Evolutionary conservation across 805 yeast species (phyloP).

Genomic region (Cyberlindnera maritima): DNA sequence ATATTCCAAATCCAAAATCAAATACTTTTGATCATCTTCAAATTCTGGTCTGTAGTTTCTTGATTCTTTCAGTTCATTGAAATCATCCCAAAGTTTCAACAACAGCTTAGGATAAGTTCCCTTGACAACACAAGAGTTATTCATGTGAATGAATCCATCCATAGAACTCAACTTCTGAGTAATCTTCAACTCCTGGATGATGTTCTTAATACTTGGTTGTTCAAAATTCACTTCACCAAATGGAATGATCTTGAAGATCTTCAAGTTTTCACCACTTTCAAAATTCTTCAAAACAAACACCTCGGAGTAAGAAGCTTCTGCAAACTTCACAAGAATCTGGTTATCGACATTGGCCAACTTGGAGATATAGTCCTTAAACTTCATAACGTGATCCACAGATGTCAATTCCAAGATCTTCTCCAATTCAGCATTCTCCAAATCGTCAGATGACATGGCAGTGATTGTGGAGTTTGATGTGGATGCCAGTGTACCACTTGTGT

Average conservation of each 20-base stretch:
- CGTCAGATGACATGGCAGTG: constrained; percentile 3
- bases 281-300: constrained; percentile 34
- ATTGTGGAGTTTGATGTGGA: not conserved
- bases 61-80: constrained; percentile 27
- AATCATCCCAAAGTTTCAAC: constrained; percentile 45
- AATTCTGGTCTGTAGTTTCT: constrained; percentile 40
- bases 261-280: constrained; percentile 25
- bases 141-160: constrained; percentile 45
- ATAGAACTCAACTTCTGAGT: constrained; percentile 37
- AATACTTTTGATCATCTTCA: constrained; percentile 30
- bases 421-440: constrained; percentile 25
- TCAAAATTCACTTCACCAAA: constrained; percentile 43
- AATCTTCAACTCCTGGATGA: constrained; percentile 46
- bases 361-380: constrained; percentile 29
- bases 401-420: constrained; percentile 36
- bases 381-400: constrained; percentile 30
- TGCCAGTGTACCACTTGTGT: not conserved
- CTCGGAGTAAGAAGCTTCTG: constrained; percentile 48
- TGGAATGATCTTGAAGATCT: constrained; percentile 50
- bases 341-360: constrained; percentile 32
- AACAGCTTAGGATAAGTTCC: constrained; percentile 42
- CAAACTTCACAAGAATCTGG: constrained; percentile 35
- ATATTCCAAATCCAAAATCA: constrained; percentile 37
- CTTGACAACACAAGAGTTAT: constrained; percentile 43
- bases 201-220: constrained; percentile 40